phyloP scores from a whole-genome alignment of 306 rosid species.

The Adenanthera pavonina region DNA sequence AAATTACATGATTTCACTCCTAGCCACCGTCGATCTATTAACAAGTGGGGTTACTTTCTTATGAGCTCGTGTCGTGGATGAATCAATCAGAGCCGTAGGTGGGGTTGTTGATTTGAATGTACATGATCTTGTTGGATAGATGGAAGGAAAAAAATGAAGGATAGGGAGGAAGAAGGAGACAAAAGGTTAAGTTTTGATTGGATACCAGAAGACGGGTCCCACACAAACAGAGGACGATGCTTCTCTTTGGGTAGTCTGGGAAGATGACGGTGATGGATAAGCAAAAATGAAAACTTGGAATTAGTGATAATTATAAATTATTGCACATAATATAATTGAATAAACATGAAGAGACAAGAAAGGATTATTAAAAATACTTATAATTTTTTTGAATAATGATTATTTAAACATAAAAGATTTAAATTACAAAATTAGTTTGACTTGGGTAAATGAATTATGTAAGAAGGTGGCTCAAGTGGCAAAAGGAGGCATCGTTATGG shows the following conservation, averaged over 20 bases:
- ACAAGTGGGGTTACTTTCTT: conserved; percentile 31
- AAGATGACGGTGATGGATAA: not conserved
- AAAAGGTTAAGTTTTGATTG: conserved; percentile 14
- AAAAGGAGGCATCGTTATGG: conserved; percentile 7
- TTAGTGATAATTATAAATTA: not conserved
- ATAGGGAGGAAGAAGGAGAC: not conserved
- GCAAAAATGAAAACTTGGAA: not conserved
- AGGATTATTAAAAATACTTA: not conserved
- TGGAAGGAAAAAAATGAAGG: not conserved
- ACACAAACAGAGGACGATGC: conserved; percentile 7
- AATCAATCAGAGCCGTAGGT: conserved; percentile 43
- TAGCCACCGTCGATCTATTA: not conserved
- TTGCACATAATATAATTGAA: not conserved
- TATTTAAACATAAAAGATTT: no score
- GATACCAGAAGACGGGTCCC: conserved; percentile 35
- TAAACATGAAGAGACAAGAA: not conserved
- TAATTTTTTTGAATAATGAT: no score
- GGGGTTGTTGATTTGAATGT: not conserved
- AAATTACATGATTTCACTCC: not conserved
- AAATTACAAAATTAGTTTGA: no score
- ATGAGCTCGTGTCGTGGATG: conserved; percentile 29
- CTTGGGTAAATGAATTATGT: no score
- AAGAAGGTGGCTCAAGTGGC: not conserved
- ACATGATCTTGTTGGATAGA: not conserved
- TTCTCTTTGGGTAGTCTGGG: not conserved